Evolutionary conservation across 306 rosid genomes (phyloP).

Genomic region (Prunus mongolica): DNA sequence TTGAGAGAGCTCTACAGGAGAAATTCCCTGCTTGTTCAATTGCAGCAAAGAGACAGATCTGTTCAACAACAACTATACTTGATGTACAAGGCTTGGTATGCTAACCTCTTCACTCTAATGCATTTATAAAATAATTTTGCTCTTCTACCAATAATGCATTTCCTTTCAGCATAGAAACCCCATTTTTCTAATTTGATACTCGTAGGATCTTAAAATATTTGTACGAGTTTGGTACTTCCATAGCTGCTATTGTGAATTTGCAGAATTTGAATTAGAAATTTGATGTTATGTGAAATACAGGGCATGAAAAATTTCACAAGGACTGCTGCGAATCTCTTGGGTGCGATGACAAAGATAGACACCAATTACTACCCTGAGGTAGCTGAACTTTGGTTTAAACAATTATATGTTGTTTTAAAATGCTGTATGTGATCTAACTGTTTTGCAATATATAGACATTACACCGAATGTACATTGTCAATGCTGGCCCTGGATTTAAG

Average conservation of each 20-base stretch:
- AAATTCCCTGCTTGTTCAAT: slow-evolving; percentile 96
- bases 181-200: neutral
- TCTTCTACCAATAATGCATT: neutral
- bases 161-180: neutral
- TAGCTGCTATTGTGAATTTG: neutral
- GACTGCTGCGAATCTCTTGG: slow-evolving; percentile 78
- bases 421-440: slow-evolving; percentile 6
- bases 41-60: slow-evolving; percentile 78
- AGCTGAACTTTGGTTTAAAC: slow-evolving; percentile 5
- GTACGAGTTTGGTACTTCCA: neutral
- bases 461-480: slow-evolving; percentile 84
- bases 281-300: slow-evolving; percentile 42
- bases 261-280: slow-evolving; percentile 2
- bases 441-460: slow-evolving; percentile 56
- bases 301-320: slow-evolving; percentile 88
- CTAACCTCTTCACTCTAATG: slow-evolving; percentile 2
- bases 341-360: slow-evolving; percentile 78
- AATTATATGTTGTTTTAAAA: neutral
- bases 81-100: slow-evolving; percentile 98
- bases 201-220: neutral
- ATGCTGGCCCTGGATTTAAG: slow-evolving; percentile 95
- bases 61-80: slow-evolving; percentile 82
- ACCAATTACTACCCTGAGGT: slow-evolving; percentile 94
- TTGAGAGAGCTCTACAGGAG: slow-evolving; percentile 79
- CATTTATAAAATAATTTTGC: neutral